Evolutionary conservation across 2,329 filamentous ascomycete genomes (phyloP).

Genomic region (Leptodontidium sp.): DNA sequence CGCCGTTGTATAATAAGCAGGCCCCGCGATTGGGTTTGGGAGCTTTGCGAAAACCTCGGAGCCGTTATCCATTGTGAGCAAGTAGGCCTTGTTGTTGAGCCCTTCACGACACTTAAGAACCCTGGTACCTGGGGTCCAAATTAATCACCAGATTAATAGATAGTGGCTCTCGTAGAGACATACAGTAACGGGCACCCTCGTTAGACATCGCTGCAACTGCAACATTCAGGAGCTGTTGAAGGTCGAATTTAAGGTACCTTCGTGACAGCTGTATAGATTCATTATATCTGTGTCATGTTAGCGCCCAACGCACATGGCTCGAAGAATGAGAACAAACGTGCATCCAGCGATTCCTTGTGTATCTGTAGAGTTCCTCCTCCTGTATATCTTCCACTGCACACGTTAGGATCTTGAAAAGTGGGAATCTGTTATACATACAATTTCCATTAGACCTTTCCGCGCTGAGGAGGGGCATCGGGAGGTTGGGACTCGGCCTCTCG

Average conservation of each 20-base stretch:
- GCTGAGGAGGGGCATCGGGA: neutral
- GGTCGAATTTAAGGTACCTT: no score
- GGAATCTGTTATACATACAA: neutral
- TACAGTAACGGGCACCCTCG: slow-evolving; percentile 2
- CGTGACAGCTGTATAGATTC: no score
- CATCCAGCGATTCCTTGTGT: slow-evolving; percentile 12
- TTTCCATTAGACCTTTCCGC: slow-evolving; percentile 3
- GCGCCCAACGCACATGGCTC: neutral
- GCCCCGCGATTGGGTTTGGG: neutral
- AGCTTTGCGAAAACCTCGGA: neutral
- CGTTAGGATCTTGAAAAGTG: neutral
- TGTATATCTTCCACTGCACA: slow-evolving; percentile 3
- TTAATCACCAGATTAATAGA: neutral
- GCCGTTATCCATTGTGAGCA: slow-evolving; percentile 1
- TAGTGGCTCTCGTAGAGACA: neutral
- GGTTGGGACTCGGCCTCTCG: neutral
- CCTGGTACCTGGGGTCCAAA: neutral
- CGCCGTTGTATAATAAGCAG: slow-evolving; percentile 1
- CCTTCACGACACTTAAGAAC: neutral
- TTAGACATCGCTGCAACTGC: neutral
- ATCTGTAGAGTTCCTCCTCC: slow-evolving; percentile 10
- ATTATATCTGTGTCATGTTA: no score
- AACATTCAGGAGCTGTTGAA: no score
- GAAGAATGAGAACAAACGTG: slow-evolving; percentile 8
- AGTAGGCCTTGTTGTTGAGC: neutral